A percentile compares a stretch with the other conserved stretches of the same genome.
These are phyloP conservation scores for Metarhizium sp. DNA, from an alignment of 2,329 filamentous ascomycete genomes.

Conservation along the genomic window DNA sequence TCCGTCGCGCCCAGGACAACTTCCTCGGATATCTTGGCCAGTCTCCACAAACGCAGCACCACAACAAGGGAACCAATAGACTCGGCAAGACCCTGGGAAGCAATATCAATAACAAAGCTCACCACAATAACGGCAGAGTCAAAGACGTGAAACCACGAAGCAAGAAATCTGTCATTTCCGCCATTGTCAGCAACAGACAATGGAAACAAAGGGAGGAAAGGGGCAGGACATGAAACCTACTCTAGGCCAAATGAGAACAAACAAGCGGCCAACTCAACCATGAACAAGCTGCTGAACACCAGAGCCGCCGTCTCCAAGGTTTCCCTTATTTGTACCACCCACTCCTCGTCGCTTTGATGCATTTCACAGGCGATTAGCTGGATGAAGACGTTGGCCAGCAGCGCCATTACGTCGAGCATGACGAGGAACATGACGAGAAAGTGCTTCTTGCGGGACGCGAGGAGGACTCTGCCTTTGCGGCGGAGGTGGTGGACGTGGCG, in stretches of 20 bases:
- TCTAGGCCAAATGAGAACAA: constrained; percentile 51
- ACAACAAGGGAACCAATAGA: constrained; percentile 59
- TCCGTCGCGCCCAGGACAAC: constrained; percentile 54
- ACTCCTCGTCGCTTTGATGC: constrained; percentile 26
- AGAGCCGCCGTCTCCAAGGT: constrained; percentile 42
- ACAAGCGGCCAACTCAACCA: constrained; percentile 49
- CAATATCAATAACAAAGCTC: constrained; percentile 52
- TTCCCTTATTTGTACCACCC: constrained; percentile 28
- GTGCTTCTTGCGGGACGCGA: constrained; percentile 32
- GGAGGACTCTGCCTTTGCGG: constrained; percentile 9
- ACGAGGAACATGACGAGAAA: constrained; percentile 34
- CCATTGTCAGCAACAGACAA: not conserved
- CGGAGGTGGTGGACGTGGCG: constrained; percentile 4
- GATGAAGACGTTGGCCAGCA: constrained; percentile 38
- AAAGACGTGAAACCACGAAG: constrained; percentile 51
- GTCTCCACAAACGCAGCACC: constrained; percentile 56
- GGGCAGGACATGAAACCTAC: constrained; percentile 31
- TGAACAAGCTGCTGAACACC: constrained; percentile 54
- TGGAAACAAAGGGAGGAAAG: not conserved
- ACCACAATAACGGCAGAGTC: constrained; percentile 54
- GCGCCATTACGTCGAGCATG: constrained; percentile 33
- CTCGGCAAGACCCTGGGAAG: constrained; percentile 49
- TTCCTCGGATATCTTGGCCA: constrained; percentile 64
- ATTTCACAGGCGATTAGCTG: constrained; percentile 39
- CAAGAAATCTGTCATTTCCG: constrained; percentile 38